phyloP scores from a whole-genome alignment of 164 flowering plant genomes.

The Tetrastigma voinierianum region DNA sequence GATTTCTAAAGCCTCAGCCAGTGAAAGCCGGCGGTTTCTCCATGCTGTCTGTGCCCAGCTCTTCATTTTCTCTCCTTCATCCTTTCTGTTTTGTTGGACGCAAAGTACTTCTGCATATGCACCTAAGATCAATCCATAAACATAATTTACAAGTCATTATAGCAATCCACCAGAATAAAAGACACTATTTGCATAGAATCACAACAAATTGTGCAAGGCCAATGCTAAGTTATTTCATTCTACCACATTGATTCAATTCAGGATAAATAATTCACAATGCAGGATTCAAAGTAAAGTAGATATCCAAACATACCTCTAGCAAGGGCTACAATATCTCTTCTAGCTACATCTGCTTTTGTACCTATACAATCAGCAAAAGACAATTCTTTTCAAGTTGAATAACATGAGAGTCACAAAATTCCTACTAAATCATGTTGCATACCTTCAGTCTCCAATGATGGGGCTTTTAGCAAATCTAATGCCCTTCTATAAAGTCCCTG shows the following conservation, averaged over 20 bases:
- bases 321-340: conserved; percentile 70
- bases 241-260: too few species aligned
- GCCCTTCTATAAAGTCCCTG: conserved; percentile 91
- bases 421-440: background rate
- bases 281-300: background rate
- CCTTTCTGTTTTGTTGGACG: conserved; percentile 75
- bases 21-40: conserved; percentile 71
- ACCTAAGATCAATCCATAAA: conserved; percentile 35
- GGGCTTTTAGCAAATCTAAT: conserved; percentile 72
- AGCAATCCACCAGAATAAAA: background rate
- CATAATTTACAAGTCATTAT: background rate
- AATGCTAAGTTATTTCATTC: background rate
- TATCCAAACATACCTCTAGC: conserved; percentile 72
- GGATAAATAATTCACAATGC: background rate
- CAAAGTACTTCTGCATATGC: conserved; percentile 78
- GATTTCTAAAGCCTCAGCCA: conserved; percentile 69
- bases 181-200: too few species aligned
- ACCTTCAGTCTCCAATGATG: conserved; percentile 72
- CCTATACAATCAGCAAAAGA: conserved; percentile 20
- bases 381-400: background rate
- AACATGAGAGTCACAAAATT: background rate
- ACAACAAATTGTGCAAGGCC: too few species aligned
- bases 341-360: conserved; percentile 26
- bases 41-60: conserved; percentile 77
- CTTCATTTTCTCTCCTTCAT: conserved; percentile 77